These are phyloP conservation scores for Neofusicoccum ribis DNA, from an alignment of 2,329 filamentous ascomycete genomes.

Conservation along the genomic window DNA sequence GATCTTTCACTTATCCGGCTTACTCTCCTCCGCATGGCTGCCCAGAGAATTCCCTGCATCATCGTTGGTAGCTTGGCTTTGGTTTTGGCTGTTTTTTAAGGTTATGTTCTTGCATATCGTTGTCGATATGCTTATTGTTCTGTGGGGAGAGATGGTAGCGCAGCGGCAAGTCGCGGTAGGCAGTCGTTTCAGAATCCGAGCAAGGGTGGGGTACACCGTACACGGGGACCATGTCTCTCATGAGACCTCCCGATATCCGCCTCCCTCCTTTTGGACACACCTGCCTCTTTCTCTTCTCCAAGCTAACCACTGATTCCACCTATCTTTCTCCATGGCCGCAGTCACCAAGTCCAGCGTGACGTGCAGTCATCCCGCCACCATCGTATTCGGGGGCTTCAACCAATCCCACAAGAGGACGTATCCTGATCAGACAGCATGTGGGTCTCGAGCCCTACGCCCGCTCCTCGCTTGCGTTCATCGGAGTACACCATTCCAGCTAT, in stretches of 20 bases:
- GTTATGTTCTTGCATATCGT: not conserved
- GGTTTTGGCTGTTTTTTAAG: not conserved
- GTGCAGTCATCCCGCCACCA: not conserved
- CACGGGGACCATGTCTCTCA: not conserved
- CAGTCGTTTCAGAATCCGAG: not conserved
- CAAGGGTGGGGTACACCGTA: not conserved
- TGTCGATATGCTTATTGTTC: slow-evolving; percentile 1
- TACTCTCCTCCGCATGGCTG: too few relatives aligned
- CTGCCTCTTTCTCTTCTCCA: not conserved
- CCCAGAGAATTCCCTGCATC: not conserved
- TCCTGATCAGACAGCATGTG: not conserved
- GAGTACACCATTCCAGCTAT: not conserved
- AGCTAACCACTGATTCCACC: not conserved
- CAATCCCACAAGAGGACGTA: not conserved
- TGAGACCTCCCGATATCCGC: too few relatives aligned
- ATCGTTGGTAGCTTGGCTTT: not conserved
- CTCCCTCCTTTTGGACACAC: not conserved
- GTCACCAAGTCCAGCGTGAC: too few relatives aligned
- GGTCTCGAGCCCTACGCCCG: not conserved
- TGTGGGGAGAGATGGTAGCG: not conserved
- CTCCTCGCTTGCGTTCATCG: not conserved
- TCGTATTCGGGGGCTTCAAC: not conserved
- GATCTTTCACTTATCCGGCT: not conserved
- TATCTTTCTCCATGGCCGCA: too few relatives aligned
- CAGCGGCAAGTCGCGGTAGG: not conserved